Conservation (phyloP, 2,329 filamentous ascomycete genomes). For the Beauveria bassiana region DNA sequence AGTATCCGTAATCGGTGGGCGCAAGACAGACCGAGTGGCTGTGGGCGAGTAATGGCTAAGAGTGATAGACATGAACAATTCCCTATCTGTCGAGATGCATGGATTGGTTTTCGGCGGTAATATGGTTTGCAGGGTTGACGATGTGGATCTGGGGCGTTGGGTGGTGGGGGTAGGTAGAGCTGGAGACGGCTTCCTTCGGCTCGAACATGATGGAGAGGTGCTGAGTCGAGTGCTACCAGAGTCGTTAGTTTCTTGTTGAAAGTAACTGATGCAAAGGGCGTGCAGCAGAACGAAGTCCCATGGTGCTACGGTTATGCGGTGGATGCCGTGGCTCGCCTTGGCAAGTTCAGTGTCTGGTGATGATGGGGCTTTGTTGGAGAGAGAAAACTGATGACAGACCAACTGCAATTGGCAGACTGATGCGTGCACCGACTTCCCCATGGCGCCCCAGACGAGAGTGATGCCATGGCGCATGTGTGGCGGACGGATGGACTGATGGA, state of each 20-base stretch:
- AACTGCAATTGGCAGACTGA: not conserved
- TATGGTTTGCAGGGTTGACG: conserved; percentile 11
- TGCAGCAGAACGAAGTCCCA: no score
- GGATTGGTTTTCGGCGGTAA: conserved; percentile 8
- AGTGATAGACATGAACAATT: not conserved
- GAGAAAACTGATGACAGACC: not conserved
- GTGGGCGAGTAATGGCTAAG: not conserved
- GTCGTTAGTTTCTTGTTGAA: no score
- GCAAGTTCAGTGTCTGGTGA: not conserved
- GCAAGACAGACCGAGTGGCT: no score
- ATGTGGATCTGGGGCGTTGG: conserved; percentile 10
- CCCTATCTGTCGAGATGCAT: not conserved
- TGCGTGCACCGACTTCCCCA: not conserved
- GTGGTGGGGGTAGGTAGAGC: not conserved
- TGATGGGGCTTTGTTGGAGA: not conserved
- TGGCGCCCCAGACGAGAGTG: conserved; percentile 1
- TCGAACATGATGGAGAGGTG: not conserved
- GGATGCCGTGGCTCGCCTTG: not conserved
- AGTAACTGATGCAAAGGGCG: no score
- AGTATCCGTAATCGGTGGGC: not conserved
- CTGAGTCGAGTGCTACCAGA: no score
- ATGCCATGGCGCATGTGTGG: conserved; percentile 6
- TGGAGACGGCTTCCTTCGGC: conserved; percentile 2
- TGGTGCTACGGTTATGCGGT: no score
- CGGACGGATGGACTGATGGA: not conserved